Conservation (phyloP, 2,329 filamentous ascomycete species). For the Colletotrichum tofieldiae region DNA sequence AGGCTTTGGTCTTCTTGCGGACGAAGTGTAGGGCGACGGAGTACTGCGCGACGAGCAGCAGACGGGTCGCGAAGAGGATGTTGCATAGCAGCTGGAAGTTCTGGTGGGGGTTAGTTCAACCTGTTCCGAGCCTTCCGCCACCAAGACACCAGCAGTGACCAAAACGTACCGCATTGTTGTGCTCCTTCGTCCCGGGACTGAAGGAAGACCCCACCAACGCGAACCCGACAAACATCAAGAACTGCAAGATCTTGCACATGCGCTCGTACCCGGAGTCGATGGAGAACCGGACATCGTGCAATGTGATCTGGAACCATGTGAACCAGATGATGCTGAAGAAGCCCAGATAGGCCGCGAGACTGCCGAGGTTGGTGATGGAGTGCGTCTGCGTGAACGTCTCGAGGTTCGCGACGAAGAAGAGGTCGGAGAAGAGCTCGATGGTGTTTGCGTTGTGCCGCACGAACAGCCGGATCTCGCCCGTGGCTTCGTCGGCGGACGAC, state of each 20-base stretch:
- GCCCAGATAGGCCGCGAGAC: conserved; percentile 61
- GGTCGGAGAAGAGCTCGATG: conserved; percentile 72
- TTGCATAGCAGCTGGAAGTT: conserved; percentile 60
- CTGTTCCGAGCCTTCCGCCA: not conserved
- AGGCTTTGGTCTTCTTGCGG: conserved; percentile 47
- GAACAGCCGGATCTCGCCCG: conserved; percentile 29
- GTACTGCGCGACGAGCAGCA: conserved; percentile 52
- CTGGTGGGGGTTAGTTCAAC: not conserved
- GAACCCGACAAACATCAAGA: conserved; percentile 70
- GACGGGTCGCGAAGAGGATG: conserved; percentile 56
- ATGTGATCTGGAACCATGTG: conserved; percentile 71
- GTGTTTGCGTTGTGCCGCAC: conserved; percentile 61
- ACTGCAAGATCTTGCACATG: conserved; percentile 66
- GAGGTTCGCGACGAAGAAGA: conserved; percentile 74
- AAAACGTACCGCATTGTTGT: conserved; percentile 53
- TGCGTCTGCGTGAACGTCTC: conserved; percentile 70
- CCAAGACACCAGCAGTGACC: not conserved
- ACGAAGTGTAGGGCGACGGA: conserved; percentile 53
- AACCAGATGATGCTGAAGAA: conserved; percentile 73
- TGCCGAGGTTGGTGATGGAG: conserved; percentile 64
- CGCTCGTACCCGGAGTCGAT: conserved; percentile 70
- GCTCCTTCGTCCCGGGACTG: conserved; percentile 54
- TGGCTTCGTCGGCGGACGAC: conserved; percentile 21
- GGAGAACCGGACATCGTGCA: conserved; percentile 73
- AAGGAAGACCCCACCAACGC: conserved; percentile 66